A percentile compares a stretch with the other conserved stretches of the same genome.
Conservation (phyloP, 116 monocot species). For the Iris pallida region DNA sequence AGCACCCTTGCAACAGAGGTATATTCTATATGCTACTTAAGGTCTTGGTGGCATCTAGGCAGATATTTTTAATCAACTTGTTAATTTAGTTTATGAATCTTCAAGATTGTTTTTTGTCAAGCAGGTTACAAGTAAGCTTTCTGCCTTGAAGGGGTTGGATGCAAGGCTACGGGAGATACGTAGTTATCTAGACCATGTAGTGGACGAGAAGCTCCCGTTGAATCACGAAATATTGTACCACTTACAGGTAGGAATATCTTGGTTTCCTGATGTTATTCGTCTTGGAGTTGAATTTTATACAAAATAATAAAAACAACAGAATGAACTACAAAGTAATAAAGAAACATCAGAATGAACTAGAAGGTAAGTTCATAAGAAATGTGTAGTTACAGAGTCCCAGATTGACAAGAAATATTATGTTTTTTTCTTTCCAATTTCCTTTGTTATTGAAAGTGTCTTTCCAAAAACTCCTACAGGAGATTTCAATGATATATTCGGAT, state of each 20-base stretch:
- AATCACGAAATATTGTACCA: slow-evolving; percentile 98
- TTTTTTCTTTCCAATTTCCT: too few species aligned
- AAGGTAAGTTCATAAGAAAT: too few species aligned
- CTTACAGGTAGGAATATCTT: slow-evolving; percentile 50
- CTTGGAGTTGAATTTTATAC: too few species aligned
- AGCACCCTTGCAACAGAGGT: slow-evolving; percentile 98
- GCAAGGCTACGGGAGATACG: slow-evolving; percentile 82
- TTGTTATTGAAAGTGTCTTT: too few species aligned
- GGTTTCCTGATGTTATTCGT: not conserved
- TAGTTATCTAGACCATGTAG: slow-evolving; percentile 78
- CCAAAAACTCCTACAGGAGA: too few species aligned
- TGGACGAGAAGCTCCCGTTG: slow-evolving; percentile 87
- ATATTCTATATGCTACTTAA: not conserved
- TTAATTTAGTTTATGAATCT: not conserved
- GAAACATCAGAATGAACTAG: too few species aligned
- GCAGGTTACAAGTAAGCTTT: slow-evolving; percentile 80
- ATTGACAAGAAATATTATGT: too few species aligned
- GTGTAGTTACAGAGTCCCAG: too few species aligned
- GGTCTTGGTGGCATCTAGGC: not conserved
- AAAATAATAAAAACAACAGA: too few species aligned
- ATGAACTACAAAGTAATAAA: too few species aligned
- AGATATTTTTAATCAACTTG: not conserved
- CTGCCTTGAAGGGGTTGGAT: slow-evolving; percentile 94
- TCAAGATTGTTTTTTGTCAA: not conserved
- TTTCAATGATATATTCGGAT: too few species aligned